phyloP scores from a whole-genome alignment of 1,284 basidiomycete species.

The Cystobasidium slooffiae region DNA sequence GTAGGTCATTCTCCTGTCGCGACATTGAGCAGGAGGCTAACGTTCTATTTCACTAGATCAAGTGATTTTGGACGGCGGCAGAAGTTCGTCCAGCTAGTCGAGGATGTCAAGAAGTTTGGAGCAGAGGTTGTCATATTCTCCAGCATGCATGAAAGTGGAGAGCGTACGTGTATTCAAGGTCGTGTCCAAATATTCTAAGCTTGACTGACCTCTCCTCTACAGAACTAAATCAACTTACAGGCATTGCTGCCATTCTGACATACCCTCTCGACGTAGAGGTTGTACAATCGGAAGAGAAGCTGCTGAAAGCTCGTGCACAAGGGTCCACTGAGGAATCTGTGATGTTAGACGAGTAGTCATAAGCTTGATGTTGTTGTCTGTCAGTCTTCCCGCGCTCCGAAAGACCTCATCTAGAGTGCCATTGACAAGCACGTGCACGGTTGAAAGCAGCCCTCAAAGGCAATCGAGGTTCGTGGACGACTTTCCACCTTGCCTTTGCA shows the following conservation, averaged over 20 bases:
- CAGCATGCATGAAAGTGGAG: constrained; percentile 98
- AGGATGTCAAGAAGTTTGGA: constrained; percentile 83
- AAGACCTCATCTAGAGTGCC: too few relatives aligned
- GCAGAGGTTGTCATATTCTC: constrained; percentile 96
- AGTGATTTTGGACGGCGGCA: constrained; percentile 45
- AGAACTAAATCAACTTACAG: constrained; percentile 94
- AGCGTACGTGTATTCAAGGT: constrained; percentile 67
- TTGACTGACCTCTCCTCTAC: constrained; percentile 11
- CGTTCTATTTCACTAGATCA: too few relatives aligned
- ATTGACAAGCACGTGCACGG: too few relatives aligned
- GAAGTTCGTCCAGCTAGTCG: constrained; percentile 86
- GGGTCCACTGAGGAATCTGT: not conserved
- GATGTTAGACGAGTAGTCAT: not conserved
- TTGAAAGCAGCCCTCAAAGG: too few relatives aligned
- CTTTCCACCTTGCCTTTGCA: too few relatives aligned
- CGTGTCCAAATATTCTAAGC: constrained; percentile 23
- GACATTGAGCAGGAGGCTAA: too few relatives aligned
- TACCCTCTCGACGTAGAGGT: constrained; percentile 92
- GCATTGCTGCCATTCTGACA: constrained; percentile 92
- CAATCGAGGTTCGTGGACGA: too few relatives aligned
- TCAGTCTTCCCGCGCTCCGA: too few relatives aligned
- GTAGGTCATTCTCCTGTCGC: constrained; percentile 61
- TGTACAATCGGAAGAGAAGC: constrained; percentile 50
- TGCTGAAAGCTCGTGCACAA: not conserved
- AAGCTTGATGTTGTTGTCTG: not conserved